Percentiles rank a stretch among this genome's conserved stretches.
phyloP scores from a whole-genome alignment of 192 early-diverging fungal species.

The Backusella psychrophila region DNA sequence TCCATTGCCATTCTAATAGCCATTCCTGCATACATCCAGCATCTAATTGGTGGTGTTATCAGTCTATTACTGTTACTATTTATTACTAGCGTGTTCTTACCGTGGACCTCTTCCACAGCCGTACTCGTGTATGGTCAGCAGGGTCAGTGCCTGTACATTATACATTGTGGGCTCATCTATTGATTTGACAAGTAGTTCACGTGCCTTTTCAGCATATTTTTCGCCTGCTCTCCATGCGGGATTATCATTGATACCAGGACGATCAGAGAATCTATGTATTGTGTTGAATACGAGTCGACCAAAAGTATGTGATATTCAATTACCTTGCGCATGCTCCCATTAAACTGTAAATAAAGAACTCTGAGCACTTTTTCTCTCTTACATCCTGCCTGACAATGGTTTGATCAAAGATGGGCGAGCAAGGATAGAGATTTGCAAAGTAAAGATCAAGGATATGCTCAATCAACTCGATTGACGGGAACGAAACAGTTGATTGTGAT shows the following conservation, averaged over 20 bases:
- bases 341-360: conserved; percentile 44
- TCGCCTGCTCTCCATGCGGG: conserved; percentile 53
- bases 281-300: too few relatives aligned
- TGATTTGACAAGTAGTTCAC: conserved; percentile 32
- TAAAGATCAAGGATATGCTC: conserved; percentile 49
- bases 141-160: conserved; percentile 48
- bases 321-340: conserved; percentile 49
- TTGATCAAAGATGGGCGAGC: conserved; percentile 50
- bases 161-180: conserved; percentile 48
- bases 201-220: conserved; percentile 48
- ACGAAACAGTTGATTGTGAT: background rate
- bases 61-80: too few relatives aligned
- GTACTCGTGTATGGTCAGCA: conserved; percentile 48
- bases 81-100: background rate
- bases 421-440: conserved; percentile 44
- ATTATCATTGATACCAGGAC: conserved; percentile 42
- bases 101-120: conserved; percentile 49
- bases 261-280: conserved; percentile 40
- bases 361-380: conserved; percentile 40
- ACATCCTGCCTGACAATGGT: conserved; percentile 43
- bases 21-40: conserved; percentile 59
- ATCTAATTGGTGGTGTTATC: conserved; percentile 7
- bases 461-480: conserved; percentile 43
- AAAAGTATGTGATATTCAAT: background rate
- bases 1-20: conserved; percentile 48